Evolutionary conservation across 441 rosid species (phyloP).

Genomic region (Cnidoscolus chayamansa): DNA sequence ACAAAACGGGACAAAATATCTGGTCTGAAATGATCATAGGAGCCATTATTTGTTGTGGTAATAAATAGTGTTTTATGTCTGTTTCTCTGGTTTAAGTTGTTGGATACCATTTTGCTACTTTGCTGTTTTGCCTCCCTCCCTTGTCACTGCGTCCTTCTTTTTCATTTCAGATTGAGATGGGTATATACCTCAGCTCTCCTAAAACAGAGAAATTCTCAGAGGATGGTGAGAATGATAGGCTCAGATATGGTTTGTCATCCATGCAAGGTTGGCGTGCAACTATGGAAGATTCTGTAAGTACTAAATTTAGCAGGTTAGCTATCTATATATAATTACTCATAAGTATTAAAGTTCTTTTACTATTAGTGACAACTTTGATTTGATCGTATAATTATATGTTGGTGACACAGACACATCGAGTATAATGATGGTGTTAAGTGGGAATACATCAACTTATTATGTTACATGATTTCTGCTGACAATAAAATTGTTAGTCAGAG

Average conservation of each 20-base stretch:
- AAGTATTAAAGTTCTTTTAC: not conserved
- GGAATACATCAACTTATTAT: not conserved
- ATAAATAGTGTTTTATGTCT: not conserved
- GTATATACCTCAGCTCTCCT: constrained; percentile 88
- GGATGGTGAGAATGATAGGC: constrained; percentile 71
- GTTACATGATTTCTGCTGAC: not conserved
- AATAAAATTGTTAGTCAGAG: not conserved
- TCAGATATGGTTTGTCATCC: constrained; percentile 86
- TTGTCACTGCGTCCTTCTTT: not conserved
- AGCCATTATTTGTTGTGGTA: not conserved
- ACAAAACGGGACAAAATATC: not conserved
- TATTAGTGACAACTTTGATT: not conserved
- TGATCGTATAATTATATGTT: not conserved
- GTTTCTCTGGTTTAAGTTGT: not conserved
- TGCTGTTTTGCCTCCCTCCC: not conserved
- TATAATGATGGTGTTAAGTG: not conserved
- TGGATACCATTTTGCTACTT: not conserved
- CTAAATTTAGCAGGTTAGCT: constrained; percentile 5
- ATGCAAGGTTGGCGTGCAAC: constrained; percentile 99
- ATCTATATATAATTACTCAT: constrained; percentile 6
- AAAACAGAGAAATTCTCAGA: constrained; percentile 91
- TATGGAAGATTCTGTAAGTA: constrained; percentile 98
- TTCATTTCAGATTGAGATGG: constrained; percentile 53
- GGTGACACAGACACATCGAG: not conserved
- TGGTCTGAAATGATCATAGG: not conserved